A percentile compares a stretch with the other conserved stretches of the same genome.
Evolutionary conservation across 169 alveolate genomes (phyloP).

Genomic region (Pseudocohnilembus persalinus): DNA sequence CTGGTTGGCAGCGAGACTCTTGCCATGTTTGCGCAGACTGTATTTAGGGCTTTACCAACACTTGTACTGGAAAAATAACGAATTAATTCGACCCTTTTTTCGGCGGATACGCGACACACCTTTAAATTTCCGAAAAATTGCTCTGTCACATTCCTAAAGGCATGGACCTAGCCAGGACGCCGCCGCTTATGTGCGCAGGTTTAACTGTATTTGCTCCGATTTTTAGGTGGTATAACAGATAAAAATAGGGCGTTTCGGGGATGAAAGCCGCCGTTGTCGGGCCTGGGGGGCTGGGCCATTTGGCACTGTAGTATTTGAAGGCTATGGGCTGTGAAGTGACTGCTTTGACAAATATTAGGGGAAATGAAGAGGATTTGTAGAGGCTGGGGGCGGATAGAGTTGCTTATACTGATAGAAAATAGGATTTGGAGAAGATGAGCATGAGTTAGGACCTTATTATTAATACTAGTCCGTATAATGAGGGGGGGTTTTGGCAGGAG

Average conservation of each 20-base stretch:
- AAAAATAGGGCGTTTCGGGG: conserved; percentile 57
- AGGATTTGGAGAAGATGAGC: conserved; percentile 25
- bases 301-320: conserved; percentile 78
- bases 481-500: conserved; percentile 24
- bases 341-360: conserved; percentile 49
- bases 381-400: conserved; percentile 59
- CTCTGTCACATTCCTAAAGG: conserved; percentile 71
- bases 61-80: no score
- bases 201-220: conserved; percentile 76
- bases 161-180: conserved; percentile 52
- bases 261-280: conserved; percentile 79
- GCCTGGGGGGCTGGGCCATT: conserved; percentile 89
- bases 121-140: conserved; percentile 62
- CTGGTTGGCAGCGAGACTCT: conserved; percentile 68
- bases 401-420: conserved; percentile 27
- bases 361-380: conserved; percentile 41
- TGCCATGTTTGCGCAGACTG: conserved; percentile 73
- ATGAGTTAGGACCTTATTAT: conserved; percentile 49
- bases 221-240: conserved; percentile 15
- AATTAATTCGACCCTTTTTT: conserved; percentile 48
- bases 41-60: conserved; percentile 64
- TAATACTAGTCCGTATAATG: conserved; percentile 35
- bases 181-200: conserved; percentile 88
- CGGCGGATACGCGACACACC: conserved; percentile 84
- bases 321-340: conserved; percentile 51